Percentiles rank a stretch among this genome's conserved stretches.
phyloP scores from a whole-genome alignment of 306 rosid species.

The Vigna hirtella region DNA sequence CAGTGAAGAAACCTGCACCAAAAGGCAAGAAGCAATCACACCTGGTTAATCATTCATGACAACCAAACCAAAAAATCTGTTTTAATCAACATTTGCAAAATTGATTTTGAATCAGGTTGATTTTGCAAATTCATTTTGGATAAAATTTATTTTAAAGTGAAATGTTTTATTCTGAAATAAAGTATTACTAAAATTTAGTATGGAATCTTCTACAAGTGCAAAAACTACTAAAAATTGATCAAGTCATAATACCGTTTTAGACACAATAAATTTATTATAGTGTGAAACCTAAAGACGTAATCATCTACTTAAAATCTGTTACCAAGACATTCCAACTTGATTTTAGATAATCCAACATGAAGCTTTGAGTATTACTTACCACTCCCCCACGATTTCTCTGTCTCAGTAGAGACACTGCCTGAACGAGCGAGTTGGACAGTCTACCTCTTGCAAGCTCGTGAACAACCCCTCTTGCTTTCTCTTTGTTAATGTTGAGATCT shows the following conservation, averaged over 20 bases:
- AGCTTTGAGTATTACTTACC: slow-evolving; percentile 52
- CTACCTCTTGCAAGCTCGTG: slow-evolving; percentile 78
- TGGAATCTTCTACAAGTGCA: too few species aligned
- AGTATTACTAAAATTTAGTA: too few species aligned
- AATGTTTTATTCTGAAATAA: not conserved
- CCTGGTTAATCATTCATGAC: slow-evolving; percentile 1
- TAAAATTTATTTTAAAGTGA: not conserved
- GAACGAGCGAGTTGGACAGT: slow-evolving; percentile 83
- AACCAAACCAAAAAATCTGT: slow-evolving; percentile 19
- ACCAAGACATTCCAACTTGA: not conserved
- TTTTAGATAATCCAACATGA: not conserved
- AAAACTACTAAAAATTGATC: too few species aligned
- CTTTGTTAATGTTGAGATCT: slow-evolving; percentile 84
- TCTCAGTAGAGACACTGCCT: slow-evolving; percentile 87
- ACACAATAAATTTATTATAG: not conserved
- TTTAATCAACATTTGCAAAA: not conserved
- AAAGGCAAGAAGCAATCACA: slow-evolving; percentile 26
- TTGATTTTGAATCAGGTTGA: not conserved
- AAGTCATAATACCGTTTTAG: not conserved
- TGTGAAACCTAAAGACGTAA: not conserved
- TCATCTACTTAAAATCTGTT: not conserved
- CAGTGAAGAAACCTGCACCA: slow-evolving; percentile 58
- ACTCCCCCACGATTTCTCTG: slow-evolving; percentile 84
- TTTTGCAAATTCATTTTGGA: too few species aligned
- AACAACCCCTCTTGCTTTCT: slow-evolving; percentile 75